These are phyloP conservation scores for Pseudohyphozyma bogoriensis DNA, from an alignment of 768 basidiomycete species.

Conservation along the genomic window DNA sequence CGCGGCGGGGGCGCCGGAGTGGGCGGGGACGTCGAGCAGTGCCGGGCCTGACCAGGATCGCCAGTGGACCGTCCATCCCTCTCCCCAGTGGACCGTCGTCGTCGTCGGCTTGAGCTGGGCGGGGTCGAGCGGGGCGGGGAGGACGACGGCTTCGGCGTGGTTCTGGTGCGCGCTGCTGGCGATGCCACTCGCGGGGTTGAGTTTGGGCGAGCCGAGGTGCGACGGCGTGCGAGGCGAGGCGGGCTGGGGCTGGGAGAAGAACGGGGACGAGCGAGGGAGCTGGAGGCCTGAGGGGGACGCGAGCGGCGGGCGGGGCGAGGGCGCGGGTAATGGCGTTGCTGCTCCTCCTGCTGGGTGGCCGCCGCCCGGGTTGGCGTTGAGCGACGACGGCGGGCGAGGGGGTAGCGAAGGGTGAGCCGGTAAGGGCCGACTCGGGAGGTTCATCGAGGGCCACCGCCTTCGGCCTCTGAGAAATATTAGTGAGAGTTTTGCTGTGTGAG, in stretches of 20 bases:
- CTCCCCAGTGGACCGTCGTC: conserved; percentile 10
- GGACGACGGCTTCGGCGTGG: not conserved
- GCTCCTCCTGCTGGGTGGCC: not conserved
- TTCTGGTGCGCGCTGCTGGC: not conserved
- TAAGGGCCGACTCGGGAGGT: not conserved
- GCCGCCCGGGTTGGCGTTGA: not conserved
- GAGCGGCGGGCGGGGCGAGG: too few relatives aligned
- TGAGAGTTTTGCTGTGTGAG: too few relatives aligned
- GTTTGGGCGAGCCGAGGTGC: not conserved
- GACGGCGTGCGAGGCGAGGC: not conserved
- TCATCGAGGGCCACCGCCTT: too few relatives aligned
- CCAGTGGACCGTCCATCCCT: conserved; percentile 16
- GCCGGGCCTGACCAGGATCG: conserved; percentile 15
- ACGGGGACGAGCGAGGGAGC: not conserved
- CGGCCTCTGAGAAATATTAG: too few relatives aligned
- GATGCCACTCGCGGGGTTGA: not conserved
- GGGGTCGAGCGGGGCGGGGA: not conserved
- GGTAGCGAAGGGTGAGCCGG: not conserved
- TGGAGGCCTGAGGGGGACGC: not conserved
- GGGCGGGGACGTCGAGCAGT: not conserved
- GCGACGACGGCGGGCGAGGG: not conserved
- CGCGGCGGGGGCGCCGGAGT: not conserved
- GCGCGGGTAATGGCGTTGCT: too few relatives aligned
- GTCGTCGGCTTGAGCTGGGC: not conserved
- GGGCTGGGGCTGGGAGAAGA: not conserved